These are phyloP conservation scores for Sporothrix mexicana DNA, from an alignment of 2,329 filamentous ascomycete genomes.

Conservation along the genomic window DNA sequence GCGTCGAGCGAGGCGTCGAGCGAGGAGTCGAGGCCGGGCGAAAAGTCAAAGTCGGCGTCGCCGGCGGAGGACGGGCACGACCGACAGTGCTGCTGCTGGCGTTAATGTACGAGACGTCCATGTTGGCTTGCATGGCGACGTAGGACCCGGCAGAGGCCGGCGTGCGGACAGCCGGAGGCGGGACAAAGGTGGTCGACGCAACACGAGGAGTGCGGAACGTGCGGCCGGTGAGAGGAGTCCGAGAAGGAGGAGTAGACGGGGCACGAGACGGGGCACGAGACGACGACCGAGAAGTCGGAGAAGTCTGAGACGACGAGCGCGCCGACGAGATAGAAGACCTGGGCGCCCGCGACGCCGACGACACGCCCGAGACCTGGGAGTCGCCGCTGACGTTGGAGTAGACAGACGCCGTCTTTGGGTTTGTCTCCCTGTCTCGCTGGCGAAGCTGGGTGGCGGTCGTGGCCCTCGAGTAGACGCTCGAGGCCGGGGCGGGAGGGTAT, in stretches of 20 bases:
- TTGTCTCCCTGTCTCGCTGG: not conserved
- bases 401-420: not conserved
- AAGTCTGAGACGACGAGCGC: not conserved
- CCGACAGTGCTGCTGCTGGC: not conserved
- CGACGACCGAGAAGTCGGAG: too few species aligned
- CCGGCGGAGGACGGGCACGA: not conserved
- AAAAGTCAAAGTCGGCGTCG: not conserved
- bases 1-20: too few species aligned
- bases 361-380: too few species aligned
- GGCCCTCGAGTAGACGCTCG: not conserved
- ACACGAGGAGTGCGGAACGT: not conserved
- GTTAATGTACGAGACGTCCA: not conserved
- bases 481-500: not conserved
- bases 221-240: not conserved
- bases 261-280: not conserved
- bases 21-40: not conserved
- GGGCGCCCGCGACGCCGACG: too few species aligned
- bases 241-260: not conserved
- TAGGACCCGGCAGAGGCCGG: constrained; percentile 27
- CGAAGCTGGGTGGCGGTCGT: not conserved
- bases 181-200: constrained; percentile 22
- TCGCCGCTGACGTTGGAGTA: not conserved
- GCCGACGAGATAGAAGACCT: not conserved
- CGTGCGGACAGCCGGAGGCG: not conserved
- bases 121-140: constrained; percentile 27